Evolutionary conservation across 169 alveolate genomes (phyloP), one percentile per base, ranked within the genome.

Genomic region (Plasmodium yoelii): DNA sequence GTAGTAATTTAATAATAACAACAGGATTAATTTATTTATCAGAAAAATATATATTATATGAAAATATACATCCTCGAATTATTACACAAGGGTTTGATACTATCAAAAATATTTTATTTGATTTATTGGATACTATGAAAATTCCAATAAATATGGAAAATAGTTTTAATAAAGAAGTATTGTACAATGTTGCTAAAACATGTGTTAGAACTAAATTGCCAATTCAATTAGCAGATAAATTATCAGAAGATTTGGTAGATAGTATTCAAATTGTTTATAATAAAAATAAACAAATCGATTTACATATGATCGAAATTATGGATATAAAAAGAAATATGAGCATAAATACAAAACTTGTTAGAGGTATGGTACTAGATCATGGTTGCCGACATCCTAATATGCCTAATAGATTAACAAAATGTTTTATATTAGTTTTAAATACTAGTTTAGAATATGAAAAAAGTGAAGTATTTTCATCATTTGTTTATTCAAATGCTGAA

Each of bases 391-490:
- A 98, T 90, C 99, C 99, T 55, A 98, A 97, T 74, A 99, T 98
- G 99, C 99, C 99, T n/a, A 96, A 97, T 90, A 94, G 95, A 71
- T 95, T 98, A 47, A 96, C 96, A 90, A 98, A 98, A 91, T 97
- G 99, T 87, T 98, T 95, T 94, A 98, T 98, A 19, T 95, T 99
- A 77, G 98, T 99, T 49, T 96, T 98, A 88, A 99, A 99, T 94
- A 99, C 98, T 34, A 96, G 99, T 28, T 96, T 99, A 73, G 99
- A 99, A 93, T 99, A 98, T 93, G 99, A 99, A 93, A 97, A 98
- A 93, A 97, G 99, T 63, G 99, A 99, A 94, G 99, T 95, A 9
- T 92, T 92, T 42, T 84, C 99, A n/a, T 99, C 99, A 47, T 99
- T 99, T 96, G 98, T 97, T 94, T 99, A 98, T 95, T 95, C 98